Conservation (phyloP, 2,329 filamentous ascomycete genomes). For the Fusarium tupiense region DNA sequence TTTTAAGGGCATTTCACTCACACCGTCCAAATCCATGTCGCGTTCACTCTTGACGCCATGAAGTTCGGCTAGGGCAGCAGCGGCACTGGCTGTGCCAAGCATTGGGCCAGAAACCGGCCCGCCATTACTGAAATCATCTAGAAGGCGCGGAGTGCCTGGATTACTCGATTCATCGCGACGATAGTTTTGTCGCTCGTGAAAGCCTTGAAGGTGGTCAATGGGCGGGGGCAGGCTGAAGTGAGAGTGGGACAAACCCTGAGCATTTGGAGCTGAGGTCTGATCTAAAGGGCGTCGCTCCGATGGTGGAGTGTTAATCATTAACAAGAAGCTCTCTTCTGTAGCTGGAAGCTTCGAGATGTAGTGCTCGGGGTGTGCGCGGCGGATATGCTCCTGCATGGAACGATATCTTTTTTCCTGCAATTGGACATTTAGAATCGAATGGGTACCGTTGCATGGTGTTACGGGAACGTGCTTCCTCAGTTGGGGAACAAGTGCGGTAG, state of each 20-base stretch:
- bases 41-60: conserved; percentile 77
- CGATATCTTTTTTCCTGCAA: conserved; percentile 91
- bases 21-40: conserved; percentile 82
- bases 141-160: conserved; percentile 73
- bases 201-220: conserved; percentile 41
- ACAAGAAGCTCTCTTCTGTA: conserved; percentile 94
- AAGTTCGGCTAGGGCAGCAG: conserved; percentile 87
- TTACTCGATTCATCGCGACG: conserved; percentile 73
- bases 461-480: conserved; percentile 19
- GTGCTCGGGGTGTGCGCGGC: conserved; percentile 93
- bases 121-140: conserved; percentile 72
- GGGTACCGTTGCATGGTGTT: conserved; percentile 24
- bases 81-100: conserved; percentile 74
- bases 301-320: conserved; percentile 94
- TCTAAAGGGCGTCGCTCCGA: conserved; percentile 70
- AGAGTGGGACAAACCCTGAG: conserved; percentile 46
- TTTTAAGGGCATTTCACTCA: conserved; percentile 57
- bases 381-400: conserved; percentile 99
- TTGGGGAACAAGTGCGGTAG: conserved; percentile 23
- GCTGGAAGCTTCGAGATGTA: conserved; percentile 98
- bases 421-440: conserved; percentile 40
- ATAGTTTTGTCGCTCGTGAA: conserved; percentile 63
- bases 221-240: conserved; percentile 22
- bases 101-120: conserved; percentile 45
- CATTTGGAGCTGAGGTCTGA: conserved; percentile 46